Evolutionary conservation across 805 yeast genomes (phyloP).

Genomic region (Candida cerambycidarum): DNA sequence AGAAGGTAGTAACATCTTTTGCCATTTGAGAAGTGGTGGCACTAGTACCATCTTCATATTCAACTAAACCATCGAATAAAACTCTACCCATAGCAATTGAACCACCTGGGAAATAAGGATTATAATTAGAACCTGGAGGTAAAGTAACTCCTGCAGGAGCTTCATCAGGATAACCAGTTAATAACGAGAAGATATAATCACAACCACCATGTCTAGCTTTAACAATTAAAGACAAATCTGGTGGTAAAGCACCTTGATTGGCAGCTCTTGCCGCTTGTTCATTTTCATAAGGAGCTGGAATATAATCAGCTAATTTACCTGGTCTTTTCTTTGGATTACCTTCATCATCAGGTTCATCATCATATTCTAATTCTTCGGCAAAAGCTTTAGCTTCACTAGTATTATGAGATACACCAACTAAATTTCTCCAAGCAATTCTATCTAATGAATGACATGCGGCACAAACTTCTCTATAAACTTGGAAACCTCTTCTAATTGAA

Average conservation of each 20-base stretch:
- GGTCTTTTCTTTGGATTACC: constrained; percentile 98
- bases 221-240: constrained; percentile 94
- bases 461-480: constrained; percentile 97
- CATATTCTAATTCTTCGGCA: constrained; percentile 97
- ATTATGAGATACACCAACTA: constrained; percentile 96
- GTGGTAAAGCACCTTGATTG: constrained; percentile 98
- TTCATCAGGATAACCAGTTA: constrained; percentile 98
- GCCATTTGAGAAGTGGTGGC: constrained; percentile 99
- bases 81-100: constrained; percentile 99
- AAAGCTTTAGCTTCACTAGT: constrained; percentile 85
- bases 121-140: constrained; percentile 94
- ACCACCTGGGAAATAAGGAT: constrained; percentile 99
- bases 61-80: constrained; percentile 94
- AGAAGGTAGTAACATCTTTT: constrained; percentile 92
- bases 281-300: constrained; percentile 94
- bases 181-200: constrained; percentile 90
- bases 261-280: constrained; percentile 99
- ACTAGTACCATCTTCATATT: constrained; percentile 98
- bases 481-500: constrained; percentile 97
- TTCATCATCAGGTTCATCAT: constrained; percentile 93
- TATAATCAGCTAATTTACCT: constrained; percentile 93
- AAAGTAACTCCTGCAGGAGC: constrained; percentile 95
- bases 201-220: constrained; percentile 99
- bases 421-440: constrained; percentile 97
- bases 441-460: constrained; percentile 98